Evolutionary conservation across 768 basidiomycete genomes (phyloP).

Genomic region (Russula earlei): DNA sequence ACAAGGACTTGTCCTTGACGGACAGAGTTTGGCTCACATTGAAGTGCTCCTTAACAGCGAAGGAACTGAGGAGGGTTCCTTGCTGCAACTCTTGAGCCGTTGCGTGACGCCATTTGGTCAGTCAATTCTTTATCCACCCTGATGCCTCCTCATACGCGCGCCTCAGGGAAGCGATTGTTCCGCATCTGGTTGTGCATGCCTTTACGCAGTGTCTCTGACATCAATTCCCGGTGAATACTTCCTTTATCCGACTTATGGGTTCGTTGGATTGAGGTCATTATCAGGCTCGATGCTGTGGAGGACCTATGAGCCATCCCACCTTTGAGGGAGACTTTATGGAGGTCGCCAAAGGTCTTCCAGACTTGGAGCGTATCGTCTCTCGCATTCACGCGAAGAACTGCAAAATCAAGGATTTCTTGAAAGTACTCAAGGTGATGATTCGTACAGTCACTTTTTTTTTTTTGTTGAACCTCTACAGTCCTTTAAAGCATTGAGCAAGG

Average conservation of each 20-base stretch:
- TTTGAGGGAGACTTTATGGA: conserved; percentile 71
- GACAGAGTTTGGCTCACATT: conserved; percentile 89
- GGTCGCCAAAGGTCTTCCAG: conserved; percentile 75
- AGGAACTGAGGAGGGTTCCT: conserved; percentile 84
- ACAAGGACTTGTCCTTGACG: conserved; percentile 80
- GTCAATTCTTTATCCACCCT: conserved; percentile 20
- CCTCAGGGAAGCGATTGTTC: conserved; percentile 83
- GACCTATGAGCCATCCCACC: conserved; percentile 75
- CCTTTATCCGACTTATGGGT: not conserved
- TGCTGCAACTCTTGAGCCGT: conserved; percentile 70
- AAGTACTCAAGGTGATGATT: conserved; percentile 55
- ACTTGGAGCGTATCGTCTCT: conserved; percentile 88
- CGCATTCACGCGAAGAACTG: conserved; percentile 91
- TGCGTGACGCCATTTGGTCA: conserved; percentile 89
- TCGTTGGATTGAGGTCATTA: not conserved
- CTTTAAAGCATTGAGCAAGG: conserved; percentile 65
- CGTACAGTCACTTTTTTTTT: not conserved
- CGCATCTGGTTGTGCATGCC: conserved; percentile 96
- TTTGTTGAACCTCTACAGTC: conserved; percentile 35
- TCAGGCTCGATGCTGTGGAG: conserved; percentile 86
- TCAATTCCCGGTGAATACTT: conserved; percentile 74
- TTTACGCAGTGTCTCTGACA: conserved; percentile 67
- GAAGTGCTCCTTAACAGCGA: conserved; percentile 92
- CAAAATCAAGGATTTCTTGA: conserved; percentile 79
- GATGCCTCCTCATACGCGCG: not conserved